Evolutionary conservation across 177 flowering plant genomes (phyloP).

Genomic region (Vitis hybrid): DNA sequence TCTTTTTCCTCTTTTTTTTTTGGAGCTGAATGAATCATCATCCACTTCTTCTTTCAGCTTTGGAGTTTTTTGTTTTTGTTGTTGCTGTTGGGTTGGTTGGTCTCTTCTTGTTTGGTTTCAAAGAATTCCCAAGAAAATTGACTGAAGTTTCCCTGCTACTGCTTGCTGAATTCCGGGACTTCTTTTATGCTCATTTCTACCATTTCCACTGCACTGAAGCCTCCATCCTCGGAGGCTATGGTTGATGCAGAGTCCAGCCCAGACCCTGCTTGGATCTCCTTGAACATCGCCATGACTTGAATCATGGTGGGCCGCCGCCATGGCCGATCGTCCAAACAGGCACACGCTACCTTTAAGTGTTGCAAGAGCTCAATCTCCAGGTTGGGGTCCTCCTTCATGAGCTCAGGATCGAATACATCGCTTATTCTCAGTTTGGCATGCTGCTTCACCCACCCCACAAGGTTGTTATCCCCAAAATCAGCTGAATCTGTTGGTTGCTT

Average conservation of each 20-base stretch:
- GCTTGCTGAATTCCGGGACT: slow-evolving; percentile 46
- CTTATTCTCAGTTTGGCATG: slow-evolving; percentile 70
- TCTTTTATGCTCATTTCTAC: slow-evolving; percentile 79
- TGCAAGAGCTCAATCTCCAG: slow-evolving; percentile 82
- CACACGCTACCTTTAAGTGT: slow-evolving; percentile 78
- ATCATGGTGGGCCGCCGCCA: slow-evolving; percentile 88
- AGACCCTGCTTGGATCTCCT: slow-evolving; percentile 84
- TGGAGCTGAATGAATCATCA: slow-evolving; percentile 10
- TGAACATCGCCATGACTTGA: slow-evolving; percentile 93
- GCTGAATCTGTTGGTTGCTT: slow-evolving; percentile 83
- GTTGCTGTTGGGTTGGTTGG: slow-evolving; percentile 2
- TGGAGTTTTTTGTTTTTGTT: too few species aligned
- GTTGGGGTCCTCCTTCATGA: slow-evolving; percentile 69
- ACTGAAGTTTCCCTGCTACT: slow-evolving; percentile 4
- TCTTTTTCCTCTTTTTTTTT: background rate
- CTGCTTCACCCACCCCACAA: slow-evolving; percentile 96
- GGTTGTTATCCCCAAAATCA: slow-evolving; percentile 92
- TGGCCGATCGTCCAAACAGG: slow-evolving; percentile 83
- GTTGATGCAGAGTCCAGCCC: slow-evolving; percentile 60
- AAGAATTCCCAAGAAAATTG: slow-evolving; percentile 14
- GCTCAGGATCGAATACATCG: slow-evolving; percentile 77
- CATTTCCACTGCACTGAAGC: slow-evolving; percentile 52
- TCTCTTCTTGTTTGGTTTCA: slow-evolving; percentile 6
- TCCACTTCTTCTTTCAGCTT: slow-evolving; percentile 20
- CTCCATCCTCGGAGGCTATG: slow-evolving; percentile 46